Percentiles rank a stretch among this genome's conserved stretches.
phyloP scores from a whole-genome alignment of 352 stramenopile genomes.

The Aphanomyces cochlioides region DNA sequence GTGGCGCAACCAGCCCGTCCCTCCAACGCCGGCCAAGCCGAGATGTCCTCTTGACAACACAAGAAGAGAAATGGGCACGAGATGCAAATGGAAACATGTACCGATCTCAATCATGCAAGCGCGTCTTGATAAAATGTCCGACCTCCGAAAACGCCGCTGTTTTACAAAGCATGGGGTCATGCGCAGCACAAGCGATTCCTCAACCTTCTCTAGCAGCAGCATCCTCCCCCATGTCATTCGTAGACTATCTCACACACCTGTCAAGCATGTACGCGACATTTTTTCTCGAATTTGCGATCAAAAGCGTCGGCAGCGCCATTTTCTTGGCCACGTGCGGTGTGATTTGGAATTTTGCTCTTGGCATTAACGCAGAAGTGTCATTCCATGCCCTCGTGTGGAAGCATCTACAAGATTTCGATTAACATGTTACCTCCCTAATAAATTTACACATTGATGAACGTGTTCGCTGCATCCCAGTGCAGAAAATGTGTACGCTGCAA shows the following conservation, averaged over 20 bases:
- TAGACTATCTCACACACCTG: no score
- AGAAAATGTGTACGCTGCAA: no score
- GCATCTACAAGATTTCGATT: slow-evolving; percentile 13
- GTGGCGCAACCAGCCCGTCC: neutral
- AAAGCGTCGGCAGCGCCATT: neutral
- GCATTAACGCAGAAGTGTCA: slow-evolving; percentile 1
- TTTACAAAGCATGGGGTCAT: neutral
- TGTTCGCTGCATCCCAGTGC: no score
- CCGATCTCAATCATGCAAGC: slow-evolving; percentile 6
- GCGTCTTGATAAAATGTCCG: neutral
- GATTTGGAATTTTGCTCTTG: slow-evolving; percentile 7
- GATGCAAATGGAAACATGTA: slow-evolving; percentile 11
- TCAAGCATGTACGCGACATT: no score
- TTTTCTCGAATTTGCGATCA: neutral
- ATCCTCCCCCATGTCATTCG: neutral
- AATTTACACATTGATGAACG: no score
- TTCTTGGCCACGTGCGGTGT: neutral
- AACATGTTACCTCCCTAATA: neutral
- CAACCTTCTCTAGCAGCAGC: neutral
- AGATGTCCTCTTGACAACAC: slow-evolving; percentile 11
- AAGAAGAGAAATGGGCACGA: slow-evolving; percentile 9
- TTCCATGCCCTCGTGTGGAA: slow-evolving; percentile 12
- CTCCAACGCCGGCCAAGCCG: neutral
- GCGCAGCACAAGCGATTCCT: neutral
- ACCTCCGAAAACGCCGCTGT: slow-evolving; percentile 3